Evolutionary conservation across 202 grass and related monocot genomes (phyloP).

Genomic region (Miscanthus sacchariflorus): DNA sequence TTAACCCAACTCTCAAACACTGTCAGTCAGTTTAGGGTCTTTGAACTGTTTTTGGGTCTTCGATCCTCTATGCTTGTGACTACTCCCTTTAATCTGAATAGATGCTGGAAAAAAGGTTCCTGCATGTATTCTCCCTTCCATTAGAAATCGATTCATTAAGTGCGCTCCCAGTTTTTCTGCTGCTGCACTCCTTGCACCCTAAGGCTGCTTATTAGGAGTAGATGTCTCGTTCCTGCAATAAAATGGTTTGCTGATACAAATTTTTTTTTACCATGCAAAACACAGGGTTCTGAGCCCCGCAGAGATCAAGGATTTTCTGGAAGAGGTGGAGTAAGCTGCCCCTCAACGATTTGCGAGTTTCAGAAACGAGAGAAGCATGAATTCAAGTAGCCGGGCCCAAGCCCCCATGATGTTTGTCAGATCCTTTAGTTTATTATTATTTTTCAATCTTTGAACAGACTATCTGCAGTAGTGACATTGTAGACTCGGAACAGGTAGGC

Average conservation of each 20-base stretch:
- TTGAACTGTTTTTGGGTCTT: neutral
- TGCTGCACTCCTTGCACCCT: neutral
- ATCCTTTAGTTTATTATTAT: neutral
- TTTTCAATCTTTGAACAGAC: neutral
- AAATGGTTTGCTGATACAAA: neutral
- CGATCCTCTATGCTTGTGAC: neutral
- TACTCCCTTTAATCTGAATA: constrained; percentile 2
- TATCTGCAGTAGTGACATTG: neutral
- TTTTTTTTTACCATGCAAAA: constrained; percentile 11
- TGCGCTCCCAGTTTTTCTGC: neutral
- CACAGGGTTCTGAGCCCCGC: constrained; percentile 57
- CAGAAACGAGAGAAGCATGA: neutral
- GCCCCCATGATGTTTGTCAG: neutral
- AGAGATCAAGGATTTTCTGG: constrained; percentile 66
- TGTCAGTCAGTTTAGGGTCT: neutral
- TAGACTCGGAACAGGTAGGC: constrained; percentile 8
- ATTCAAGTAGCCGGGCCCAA: neutral
- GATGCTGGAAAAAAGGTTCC: neutral
- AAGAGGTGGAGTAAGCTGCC: constrained; percentile 57
- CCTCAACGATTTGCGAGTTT: neutral
- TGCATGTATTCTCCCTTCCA: neutral
- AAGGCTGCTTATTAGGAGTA: neutral
- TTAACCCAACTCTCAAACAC: neutral
- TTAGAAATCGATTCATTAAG: neutral
- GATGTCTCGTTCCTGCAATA: neutral